phyloP scores from a whole-genome alignment of 306 rosid species.

The Quercus rubra region DNA sequence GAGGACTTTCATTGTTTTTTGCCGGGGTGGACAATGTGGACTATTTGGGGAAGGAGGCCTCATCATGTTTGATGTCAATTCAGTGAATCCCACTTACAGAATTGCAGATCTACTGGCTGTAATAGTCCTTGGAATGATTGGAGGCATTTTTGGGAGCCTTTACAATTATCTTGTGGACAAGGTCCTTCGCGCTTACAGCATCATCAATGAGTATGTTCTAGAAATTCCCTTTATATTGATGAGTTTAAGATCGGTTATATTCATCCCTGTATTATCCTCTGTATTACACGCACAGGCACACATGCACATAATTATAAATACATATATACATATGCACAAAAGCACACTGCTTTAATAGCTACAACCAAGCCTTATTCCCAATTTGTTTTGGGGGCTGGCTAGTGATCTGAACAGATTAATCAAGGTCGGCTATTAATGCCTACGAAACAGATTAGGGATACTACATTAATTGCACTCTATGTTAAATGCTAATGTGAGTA shows the following conservation, averaged over 20 bases:
- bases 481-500: no score
- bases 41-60: conserved; percentile 84
- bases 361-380: no score
- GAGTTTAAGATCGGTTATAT: background rate
- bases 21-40: conserved; percentile 61
- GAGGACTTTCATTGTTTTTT: conserved; percentile 48
- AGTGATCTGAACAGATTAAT: no score
- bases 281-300: background rate
- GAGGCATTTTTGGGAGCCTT: conserved; percentile 74
- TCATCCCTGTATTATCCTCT: background rate
- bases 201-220: conserved; percentile 60
- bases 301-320: background rate
- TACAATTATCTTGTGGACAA: conserved; percentile 71
- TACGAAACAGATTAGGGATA: no score
- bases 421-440: background rate
- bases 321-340: background rate
- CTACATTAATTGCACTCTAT: background rate
- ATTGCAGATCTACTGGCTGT: conserved; percentile 56
- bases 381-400: no score
- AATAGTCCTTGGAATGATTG: conserved; percentile 56
- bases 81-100: conserved; percentile 42
- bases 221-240: background rate
- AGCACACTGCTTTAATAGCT: background rate
- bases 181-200: conserved; percentile 72
- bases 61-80: conserved; percentile 61